These are phyloP conservation scores for cucumber (Cucumis sativus) DNA, from an alignment of 306 rosid species.

Conservation along the genomic window DNA sequence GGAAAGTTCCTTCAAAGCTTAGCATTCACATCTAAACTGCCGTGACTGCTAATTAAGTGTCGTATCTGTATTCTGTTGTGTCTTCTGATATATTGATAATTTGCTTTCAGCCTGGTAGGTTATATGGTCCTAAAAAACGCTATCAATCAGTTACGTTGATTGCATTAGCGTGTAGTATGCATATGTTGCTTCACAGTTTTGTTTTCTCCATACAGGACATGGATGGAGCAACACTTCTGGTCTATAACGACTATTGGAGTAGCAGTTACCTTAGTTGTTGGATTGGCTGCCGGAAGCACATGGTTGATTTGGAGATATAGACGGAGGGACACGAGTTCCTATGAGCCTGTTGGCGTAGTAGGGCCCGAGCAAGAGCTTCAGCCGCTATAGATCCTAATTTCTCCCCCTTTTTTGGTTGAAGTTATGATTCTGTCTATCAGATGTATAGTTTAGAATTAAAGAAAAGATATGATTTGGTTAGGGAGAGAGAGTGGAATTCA, in stretches of 20 bases:
- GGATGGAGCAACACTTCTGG: constrained; percentile 25
- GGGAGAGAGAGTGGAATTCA: neutral
- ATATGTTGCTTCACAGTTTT: neutral
- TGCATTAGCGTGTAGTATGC: neutral
- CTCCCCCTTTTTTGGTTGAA: neutral
- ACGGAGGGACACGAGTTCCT: constrained; percentile 13
- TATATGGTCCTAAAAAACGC: neutral
- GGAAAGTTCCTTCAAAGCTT: neutral
- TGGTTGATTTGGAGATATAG: constrained; percentile 25
- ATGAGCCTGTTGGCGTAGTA: constrained; percentile 17
- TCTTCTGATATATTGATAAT: neutral
- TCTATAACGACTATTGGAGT: constrained; percentile 14
- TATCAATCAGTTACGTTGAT: neutral
- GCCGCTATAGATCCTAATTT: constrained; percentile 10
- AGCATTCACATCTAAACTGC: neutral
- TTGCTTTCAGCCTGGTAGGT: neutral
- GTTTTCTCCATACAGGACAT: constrained; percentile 15
- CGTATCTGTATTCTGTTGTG: neutral
- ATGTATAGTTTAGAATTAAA: constrained; percentile 3
- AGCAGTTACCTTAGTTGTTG: constrained; percentile 18
- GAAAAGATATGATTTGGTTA: neutral
- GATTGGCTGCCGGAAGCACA: constrained; percentile 15
- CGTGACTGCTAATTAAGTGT: neutral
- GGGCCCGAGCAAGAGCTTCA: constrained; percentile 43
- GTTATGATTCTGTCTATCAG: neutral